Percentiles rank a stretch among this genome's conserved stretches.
Conservation (phyloP, 768 basidiomycete genomes). For the Phaeotremella fagi region DNA sequence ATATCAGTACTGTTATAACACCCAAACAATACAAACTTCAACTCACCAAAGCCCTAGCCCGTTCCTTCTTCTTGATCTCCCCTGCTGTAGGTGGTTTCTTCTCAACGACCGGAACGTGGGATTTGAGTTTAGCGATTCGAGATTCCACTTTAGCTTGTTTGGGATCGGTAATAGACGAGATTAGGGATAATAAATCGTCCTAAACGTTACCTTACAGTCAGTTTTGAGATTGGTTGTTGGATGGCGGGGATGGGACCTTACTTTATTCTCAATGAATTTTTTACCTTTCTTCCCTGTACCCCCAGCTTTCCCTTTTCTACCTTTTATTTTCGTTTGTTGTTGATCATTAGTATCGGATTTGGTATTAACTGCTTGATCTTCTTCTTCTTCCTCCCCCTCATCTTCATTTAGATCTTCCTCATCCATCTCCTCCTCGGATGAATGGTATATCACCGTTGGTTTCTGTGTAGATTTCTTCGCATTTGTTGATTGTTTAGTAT, state of each 20-base stretch:
- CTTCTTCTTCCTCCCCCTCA: not conserved
- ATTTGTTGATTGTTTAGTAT: too few relatives aligned
- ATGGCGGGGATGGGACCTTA: slow-evolving; percentile 5
- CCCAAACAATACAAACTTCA: not conserved
- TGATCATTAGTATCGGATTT: too few relatives aligned
- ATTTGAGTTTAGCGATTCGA: slow-evolving; percentile 9
- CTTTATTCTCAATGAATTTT: slow-evolving; percentile 31
- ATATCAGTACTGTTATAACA: too few relatives aligned
- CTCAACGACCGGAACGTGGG: not conserved
- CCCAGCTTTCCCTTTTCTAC: slow-evolving; percentile 20
- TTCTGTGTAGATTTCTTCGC: too few relatives aligned
- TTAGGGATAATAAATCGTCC: not conserved
- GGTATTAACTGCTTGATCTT: not conserved
- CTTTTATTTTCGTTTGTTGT: too few relatives aligned
- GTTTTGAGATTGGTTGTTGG: not conserved
- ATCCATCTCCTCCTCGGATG: too few relatives aligned
- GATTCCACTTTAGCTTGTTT: slow-evolving; percentile 9
- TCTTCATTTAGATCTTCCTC: not conserved
- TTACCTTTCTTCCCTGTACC: slow-evolving; percentile 37
- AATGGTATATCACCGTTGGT: too few relatives aligned
- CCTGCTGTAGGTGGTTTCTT: slow-evolving; percentile 4
- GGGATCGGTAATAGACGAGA: slow-evolving; percentile 4
- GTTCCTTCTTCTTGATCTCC: slow-evolving; percentile 8
- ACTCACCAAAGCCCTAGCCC: slow-evolving; percentile 13
- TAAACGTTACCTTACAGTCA: not conserved